phyloP scores from a whole-genome alignment of 1,284 basidiomycete genomes.

The Peniophora sp. region DNA sequence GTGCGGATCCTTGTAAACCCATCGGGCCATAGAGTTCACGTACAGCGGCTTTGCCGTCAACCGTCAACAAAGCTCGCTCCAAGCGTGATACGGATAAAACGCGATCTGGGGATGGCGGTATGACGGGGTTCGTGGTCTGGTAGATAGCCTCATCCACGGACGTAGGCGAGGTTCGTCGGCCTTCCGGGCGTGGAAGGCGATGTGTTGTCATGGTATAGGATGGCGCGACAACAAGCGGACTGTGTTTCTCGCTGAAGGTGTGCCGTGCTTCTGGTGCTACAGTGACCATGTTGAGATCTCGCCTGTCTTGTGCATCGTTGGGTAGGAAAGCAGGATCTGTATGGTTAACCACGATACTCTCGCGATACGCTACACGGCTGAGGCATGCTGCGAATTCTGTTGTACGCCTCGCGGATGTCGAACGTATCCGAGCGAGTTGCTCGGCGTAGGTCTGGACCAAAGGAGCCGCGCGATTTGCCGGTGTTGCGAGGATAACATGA shows the following conservation, averaged over 20 bases:
- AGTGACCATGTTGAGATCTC: conserved; percentile 60
- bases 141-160: conserved; percentile 26
- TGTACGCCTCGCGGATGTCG: conserved; percentile 4
- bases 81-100: conserved; percentile 52
- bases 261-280: conserved; percentile 7
- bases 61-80: conserved; percentile 54
- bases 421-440: conserved; percentile 12
- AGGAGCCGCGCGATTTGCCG: conserved; percentile 51
- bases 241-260: conserved; percentile 2
- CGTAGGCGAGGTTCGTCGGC: conserved; percentile 20
- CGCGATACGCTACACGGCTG: conserved; percentile 36
- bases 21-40: conserved; percentile 29
- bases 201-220: conserved; percentile 63
- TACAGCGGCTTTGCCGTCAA: conserved; percentile 41
- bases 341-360: conserved; percentile 63
- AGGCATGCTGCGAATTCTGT: conserved; percentile 25
- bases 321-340: conserved; percentile 55
- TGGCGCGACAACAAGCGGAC: conserved; percentile 22
- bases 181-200: conserved; percentile 27
- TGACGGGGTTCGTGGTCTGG: conserved; percentile 70
- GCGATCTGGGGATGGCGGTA: conserved; percentile 36
- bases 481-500: conserved; percentile 64
- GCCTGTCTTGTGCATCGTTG: conserved; percentile 32
- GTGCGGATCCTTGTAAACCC: conserved; percentile 39
- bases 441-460: conserved; percentile 34